Evolutionary conservation across 2,329 filamentous ascomycete genomes (phyloP).

Genomic region (Thelonectria blattea): DNA sequence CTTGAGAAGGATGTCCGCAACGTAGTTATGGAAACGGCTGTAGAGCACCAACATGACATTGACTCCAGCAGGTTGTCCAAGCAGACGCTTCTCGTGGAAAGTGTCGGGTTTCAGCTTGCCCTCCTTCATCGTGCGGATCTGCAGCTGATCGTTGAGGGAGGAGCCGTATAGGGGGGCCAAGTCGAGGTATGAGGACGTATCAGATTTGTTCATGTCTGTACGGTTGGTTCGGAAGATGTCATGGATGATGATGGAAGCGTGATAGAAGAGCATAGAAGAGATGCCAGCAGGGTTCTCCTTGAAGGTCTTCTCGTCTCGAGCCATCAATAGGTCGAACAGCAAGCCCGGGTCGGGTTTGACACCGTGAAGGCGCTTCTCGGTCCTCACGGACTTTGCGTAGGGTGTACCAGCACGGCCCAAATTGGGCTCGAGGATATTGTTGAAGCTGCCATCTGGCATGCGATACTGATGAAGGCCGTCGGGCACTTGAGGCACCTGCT

Average conservation of each 20-base stretch:
- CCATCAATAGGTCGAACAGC: slow-evolving; percentile 72
- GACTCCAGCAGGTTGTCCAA: slow-evolving; percentile 73
- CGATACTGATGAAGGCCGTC: slow-evolving; percentile 46
- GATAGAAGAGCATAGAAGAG: slow-evolving; percentile 76
- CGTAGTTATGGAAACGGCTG: slow-evolving; percentile 73
- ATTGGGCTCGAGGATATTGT: slow-evolving; percentile 67
- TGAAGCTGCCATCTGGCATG: slow-evolving; percentile 49
- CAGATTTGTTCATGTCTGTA: slow-evolving; percentile 65
- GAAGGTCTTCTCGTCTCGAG: slow-evolving; percentile 56
- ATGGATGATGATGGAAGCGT: slow-evolving; percentile 66
- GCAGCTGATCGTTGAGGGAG: slow-evolving; percentile 65
- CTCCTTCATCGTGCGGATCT: slow-evolving; percentile 66
- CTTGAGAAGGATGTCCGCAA: slow-evolving; percentile 63
- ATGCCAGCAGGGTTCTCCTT: slow-evolving; percentile 73
- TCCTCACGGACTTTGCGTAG: slow-evolving; percentile 71
- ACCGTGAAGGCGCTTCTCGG: slow-evolving; percentile 60
- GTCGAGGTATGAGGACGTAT: slow-evolving; percentile 78
- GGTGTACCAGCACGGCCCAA: slow-evolving; percentile 70
- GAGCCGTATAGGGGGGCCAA: slow-evolving; percentile 76
- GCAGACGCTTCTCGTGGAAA: slow-evolving; percentile 68
- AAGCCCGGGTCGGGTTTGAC: slow-evolving; percentile 68
- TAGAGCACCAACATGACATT: slow-evolving; percentile 72
- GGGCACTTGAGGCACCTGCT: slow-evolving; percentile 44
- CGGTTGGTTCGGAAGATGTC: slow-evolving; percentile 54
- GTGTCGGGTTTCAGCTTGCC: slow-evolving; percentile 76